Evolutionary conservation across 2,329 filamentous ascomycete genomes (phyloP), one percentile per base, ranked within the genome.

Genomic region (Epichloe brachyelytri): DNA sequence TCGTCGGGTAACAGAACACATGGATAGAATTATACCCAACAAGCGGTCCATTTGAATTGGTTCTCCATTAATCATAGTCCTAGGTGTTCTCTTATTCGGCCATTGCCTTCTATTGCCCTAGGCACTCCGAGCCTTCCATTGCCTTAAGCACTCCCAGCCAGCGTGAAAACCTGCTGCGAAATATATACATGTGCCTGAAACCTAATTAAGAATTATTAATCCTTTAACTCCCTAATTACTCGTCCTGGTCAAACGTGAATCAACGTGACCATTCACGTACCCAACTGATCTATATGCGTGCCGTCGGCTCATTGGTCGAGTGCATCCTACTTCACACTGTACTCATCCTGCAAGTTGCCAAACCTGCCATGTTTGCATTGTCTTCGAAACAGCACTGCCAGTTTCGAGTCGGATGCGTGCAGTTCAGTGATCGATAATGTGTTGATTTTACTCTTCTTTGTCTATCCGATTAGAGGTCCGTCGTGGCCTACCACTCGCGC

Each of bases 401-500:
- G 5, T 17, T 37, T 34, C 20, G 19, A 30, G 8, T 30, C 26
- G 26, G 26, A 30, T 10, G 26, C 8, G 26, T 10, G 26, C 26
- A 10, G 26, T 30, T 30, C 26, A 30, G 26, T 30, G 26, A 10
- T 30, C 26, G 8, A 30, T 30, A 1, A 30, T 10, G 26, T 30
- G 3, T 30, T 30, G 26, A 10, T 10, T 30, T 30, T 30, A 30
- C 3, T 10, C 12, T 39, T 33, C 20, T 46, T 43, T n/a, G 8
- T 45, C 34, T 19, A 30, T 6, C 12, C 11, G 14, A 33, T 15
- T 20, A 34, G 15, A 38, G 10, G 2, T 14, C 7, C 4, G 10
- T 46, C 61, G 8, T 44, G 5, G 40, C 10, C 20, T 66, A 75
- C 68, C 69, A 75, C 62, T 74, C 70, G 53, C 76, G 69, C 64